phyloP scores from a whole-genome alignment of 345 rosid genomes.

The Dipteronia sinensis region DNA sequence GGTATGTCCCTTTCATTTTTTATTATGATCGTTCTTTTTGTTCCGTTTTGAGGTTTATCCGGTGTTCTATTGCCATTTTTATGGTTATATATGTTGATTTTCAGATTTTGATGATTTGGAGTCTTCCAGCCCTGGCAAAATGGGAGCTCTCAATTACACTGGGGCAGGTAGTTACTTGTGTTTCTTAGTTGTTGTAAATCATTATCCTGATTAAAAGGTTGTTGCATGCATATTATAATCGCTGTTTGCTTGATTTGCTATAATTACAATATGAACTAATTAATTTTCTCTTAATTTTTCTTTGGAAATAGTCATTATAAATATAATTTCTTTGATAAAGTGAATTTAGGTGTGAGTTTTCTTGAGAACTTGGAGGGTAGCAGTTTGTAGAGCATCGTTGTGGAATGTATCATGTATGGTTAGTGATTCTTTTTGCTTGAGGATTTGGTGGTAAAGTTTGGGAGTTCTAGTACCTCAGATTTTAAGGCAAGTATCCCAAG shows the following conservation, averaged over 20 bases:
- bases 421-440: background rate
- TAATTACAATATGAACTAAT: background rate
- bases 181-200: background rate
- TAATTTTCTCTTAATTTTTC: conserved; percentile 12
- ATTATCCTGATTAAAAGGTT: background rate
- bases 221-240: background rate
- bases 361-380: background rate
- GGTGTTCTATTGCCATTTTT: background rate
- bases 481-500: background rate
- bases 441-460: background rate
- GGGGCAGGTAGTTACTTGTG: conserved; percentile 60
- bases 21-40: background rate
- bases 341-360: background rate
- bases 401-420: background rate
- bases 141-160: conserved; percentile 69
- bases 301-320: background rate
- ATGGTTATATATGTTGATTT: conserved; percentile 9
- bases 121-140: conserved; percentile 51
- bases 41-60: conserved; percentile 6
- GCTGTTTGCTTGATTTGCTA: background rate
- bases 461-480: background rate
- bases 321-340: background rate
- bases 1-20: conserved; percentile 34
- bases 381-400: background rate
- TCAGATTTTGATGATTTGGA: conserved; percentile 77